A percentile compares a stretch with the other conserved stretches of the same genome.
These are phyloP conservation scores for Tricholoma sp. DNA, from an alignment of 768 basidiomycete genomes.

Conservation along the genomic window DNA sequence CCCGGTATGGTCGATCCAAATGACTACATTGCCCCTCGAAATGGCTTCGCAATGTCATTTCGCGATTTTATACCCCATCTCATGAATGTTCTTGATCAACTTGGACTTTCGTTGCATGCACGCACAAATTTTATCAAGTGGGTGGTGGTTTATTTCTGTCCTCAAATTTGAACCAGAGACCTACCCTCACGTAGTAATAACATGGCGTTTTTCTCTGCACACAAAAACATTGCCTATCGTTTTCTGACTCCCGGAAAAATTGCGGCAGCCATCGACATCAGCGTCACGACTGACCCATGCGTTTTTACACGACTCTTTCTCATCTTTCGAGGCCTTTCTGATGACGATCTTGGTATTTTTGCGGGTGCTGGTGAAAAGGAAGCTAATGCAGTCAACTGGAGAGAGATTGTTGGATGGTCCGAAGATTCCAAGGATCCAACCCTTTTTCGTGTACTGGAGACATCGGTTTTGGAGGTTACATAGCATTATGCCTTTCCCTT, in stretches of 20 bases:
- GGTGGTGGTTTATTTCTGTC: conserved; percentile 15
- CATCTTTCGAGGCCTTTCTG: conserved; percentile 77
- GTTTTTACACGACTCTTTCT: conserved; percentile 82
- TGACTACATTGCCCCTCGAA: conserved; percentile 75
- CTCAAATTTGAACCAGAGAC: conserved; percentile 1
- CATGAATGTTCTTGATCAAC: conserved; percentile 75
- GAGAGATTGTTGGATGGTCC: conserved; percentile 74
- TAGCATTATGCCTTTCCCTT: conserved; percentile 19
- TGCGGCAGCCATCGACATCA: conserved; percentile 82
- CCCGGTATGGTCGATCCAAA: conserved; percentile 69
- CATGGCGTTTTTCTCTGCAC: conserved; percentile 62
- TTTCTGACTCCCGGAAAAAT: conserved; percentile 77
- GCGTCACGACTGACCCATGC: conserved; percentile 75
- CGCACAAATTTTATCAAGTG: conserved; percentile 81
- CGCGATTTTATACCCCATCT: conserved; percentile 77
- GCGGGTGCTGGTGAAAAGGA: conserved; percentile 82
- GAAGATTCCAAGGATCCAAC: conserved; percentile 73
- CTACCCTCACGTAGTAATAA: conserved; percentile 52
- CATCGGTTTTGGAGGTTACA: conserved; percentile 68
- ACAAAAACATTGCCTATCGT: conserved; percentile 89
- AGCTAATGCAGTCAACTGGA: conserved; percentile 76
- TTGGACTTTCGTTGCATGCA: conserved; percentile 79
- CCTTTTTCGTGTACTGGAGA: conserved; percentile 76
- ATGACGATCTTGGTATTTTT: conserved; percentile 74
- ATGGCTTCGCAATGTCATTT: conserved; percentile 82